A percentile compares a stretch with the other conserved stretches of the same genome.
These are phyloP conservation scores for Fusarium praegraminearum DNA, from an alignment of 2,329 filamentous ascomycete genomes.

Conservation along the genomic window DNA sequence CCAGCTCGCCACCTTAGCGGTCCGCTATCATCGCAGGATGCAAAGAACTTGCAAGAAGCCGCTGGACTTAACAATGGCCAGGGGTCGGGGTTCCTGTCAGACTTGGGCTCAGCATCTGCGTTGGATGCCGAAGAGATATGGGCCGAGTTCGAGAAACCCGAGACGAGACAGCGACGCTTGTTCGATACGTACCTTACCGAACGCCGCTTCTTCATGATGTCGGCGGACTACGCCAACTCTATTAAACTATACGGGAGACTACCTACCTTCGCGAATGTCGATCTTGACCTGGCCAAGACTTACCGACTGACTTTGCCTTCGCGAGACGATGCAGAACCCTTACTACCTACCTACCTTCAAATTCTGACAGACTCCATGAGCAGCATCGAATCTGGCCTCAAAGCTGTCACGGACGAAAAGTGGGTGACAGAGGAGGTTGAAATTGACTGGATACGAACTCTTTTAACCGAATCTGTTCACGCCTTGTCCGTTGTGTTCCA, in stretches of 20 bases:
- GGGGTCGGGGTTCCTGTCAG: slow-evolving; percentile 67
- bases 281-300: slow-evolving; percentile 47
- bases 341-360: slow-evolving; percentile 63
- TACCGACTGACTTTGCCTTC: slow-evolving; percentile 49
- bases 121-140: slow-evolving; percentile 67
- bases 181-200: slow-evolving; percentile 79
- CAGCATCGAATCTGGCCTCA: slow-evolving; percentile 62
- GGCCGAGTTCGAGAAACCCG: slow-evolving; percentile 70
- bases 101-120: slow-evolving; percentile 61
- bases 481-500: slow-evolving; percentile 80
- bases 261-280: slow-evolving; percentile 50
- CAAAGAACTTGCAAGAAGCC: slow-evolving; percentile 79
- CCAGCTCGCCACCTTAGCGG: slow-evolving; percentile 78
- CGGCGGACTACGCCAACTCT: slow-evolving; percentile 67
- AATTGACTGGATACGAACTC: slow-evolving; percentile 70
- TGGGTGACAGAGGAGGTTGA: slow-evolving; percentile 66
- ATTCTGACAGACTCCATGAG: slow-evolving; percentile 62
- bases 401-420: slow-evolving; percentile 63
- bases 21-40: slow-evolving; percentile 81
- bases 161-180: slow-evolving; percentile 74
- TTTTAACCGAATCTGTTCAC: slow-evolving; percentile 78
- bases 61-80: slow-evolving; percentile 73
- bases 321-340: slow-evolving; percentile 57
- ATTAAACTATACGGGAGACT: slow-evolving; percentile 58
- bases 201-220: slow-evolving; percentile 74